phyloP scores from a whole-genome alignment of 441 rosid species.

The Erodium moschatum region DNA sequence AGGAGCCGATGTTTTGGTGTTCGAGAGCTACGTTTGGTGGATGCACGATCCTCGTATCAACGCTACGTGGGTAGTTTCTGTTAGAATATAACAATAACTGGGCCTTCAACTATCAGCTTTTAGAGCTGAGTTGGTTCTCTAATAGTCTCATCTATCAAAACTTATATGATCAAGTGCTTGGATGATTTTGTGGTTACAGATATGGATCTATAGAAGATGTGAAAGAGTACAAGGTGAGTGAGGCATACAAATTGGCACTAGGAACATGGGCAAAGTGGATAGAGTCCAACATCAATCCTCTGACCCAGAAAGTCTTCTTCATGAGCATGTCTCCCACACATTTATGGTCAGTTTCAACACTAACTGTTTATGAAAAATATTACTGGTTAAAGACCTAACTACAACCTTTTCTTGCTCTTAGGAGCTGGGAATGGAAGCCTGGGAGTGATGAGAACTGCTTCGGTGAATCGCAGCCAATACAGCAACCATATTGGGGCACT shows the following conservation, averaged over 20 bases:
- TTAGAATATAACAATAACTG: no score
- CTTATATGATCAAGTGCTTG: no score
- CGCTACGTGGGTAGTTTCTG: slow-evolving; percentile 52
- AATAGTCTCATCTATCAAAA: no score
- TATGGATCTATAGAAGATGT: slow-evolving; percentile 40
- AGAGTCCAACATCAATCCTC: slow-evolving; percentile 48
- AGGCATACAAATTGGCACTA: slow-evolving; percentile 58
- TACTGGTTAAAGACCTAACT: neutral
- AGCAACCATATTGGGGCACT: slow-evolving; percentile 72
- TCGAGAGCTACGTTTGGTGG: slow-evolving; percentile 96
- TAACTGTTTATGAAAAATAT: neutral
- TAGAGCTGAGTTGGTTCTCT: no score
- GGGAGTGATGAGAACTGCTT: slow-evolving; percentile 71
- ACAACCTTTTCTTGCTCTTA: slow-evolving; percentile 16
- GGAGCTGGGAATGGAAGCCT: slow-evolving; percentile 91
- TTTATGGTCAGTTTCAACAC: slow-evolving; percentile 47
- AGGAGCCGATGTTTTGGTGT: slow-evolving; percentile 63
- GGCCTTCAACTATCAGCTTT: no score
- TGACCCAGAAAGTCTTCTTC: slow-evolving; percentile 66
- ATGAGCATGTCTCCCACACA: slow-evolving; percentile 91
- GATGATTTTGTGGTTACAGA: no score
- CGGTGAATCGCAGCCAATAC: slow-evolving; percentile 60
- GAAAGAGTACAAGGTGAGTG: slow-evolving; percentile 54
- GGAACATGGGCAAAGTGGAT: slow-evolving; percentile 86
- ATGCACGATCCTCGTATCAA: slow-evolving; percentile 74